phyloP scores from a whole-genome alignment of 192 early-diverging fungal genomes.

The Coemansia sp. region DNA sequence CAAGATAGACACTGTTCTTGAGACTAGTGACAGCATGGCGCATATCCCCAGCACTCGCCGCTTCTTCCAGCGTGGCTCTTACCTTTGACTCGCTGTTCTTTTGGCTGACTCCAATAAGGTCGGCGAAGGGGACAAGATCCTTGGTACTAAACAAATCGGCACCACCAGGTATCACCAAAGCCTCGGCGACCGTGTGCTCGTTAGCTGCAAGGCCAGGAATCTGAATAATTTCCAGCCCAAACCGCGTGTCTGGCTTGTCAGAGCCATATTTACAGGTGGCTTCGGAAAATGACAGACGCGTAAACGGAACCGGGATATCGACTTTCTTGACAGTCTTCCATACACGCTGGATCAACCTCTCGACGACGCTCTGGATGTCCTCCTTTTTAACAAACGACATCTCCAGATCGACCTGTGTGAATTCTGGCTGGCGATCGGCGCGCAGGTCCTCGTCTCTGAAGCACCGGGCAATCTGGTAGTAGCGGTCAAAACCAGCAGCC shows the following conservation, averaged over 20 bases:
- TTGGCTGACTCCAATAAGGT: slow-evolving; percentile 30
- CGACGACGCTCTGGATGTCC: slow-evolving; percentile 72
- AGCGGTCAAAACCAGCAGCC: slow-evolving; percentile 83
- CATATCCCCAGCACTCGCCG: background rate
- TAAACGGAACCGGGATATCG: slow-evolving; percentile 60
- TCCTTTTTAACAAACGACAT: slow-evolving; percentile 75
- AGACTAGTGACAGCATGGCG: background rate
- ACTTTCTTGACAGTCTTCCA: slow-evolving; percentile 59
- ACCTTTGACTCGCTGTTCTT: slow-evolving; percentile 42
- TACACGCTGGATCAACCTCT: slow-evolving; percentile 64
- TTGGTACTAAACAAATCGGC: slow-evolving; percentile 22
- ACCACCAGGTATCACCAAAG: slow-evolving; percentile 28
- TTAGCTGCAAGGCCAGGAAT: slow-evolving; percentile 14
- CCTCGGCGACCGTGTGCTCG: slow-evolving; percentile 24
- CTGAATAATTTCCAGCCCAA: slow-evolving; percentile 61
- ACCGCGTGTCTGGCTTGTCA: slow-evolving; percentile 88
- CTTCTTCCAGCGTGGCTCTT: background rate
- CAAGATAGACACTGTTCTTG: background rate
- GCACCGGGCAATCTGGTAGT: slow-evolving; percentile 90
- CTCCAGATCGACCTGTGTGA: slow-evolving; percentile 92
- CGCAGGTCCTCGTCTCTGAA: slow-evolving; percentile 88
- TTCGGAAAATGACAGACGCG: slow-evolving; percentile 73
- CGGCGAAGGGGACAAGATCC: slow-evolving; percentile 25
- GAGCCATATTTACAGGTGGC: slow-evolving; percentile 84
- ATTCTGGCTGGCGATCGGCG: slow-evolving; percentile 89